Base-by-base conservation (phyloP, 108 stramenopile genomes). In the Nannochloropsis salina region DNA sequence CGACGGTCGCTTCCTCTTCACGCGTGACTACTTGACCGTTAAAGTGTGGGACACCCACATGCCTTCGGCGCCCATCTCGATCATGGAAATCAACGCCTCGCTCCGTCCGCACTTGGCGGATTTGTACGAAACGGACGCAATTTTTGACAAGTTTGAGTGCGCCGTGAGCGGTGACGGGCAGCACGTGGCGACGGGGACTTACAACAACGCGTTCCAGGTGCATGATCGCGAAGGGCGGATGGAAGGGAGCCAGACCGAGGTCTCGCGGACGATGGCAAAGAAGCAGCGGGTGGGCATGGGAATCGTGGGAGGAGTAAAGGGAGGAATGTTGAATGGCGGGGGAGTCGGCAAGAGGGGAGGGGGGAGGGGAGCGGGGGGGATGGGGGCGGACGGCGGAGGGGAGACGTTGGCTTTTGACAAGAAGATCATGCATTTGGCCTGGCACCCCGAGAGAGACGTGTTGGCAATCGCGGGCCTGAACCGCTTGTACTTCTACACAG, bases 61-160 rank as follows among this genome's bases (percentile, higher is more conserved):
- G 92, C 90, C 89, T 74, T 40, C 74, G 42, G 42, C 80, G 11
- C 93, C 93, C 9, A 90, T 94, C 43, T 83, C 84, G 15, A 85
- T 86, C n/a, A 89, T 93, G 12, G 82, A 61, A 18, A 85, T 94
- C 31, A 92, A 94, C 83, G 92, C 93, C 10, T 86, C 92, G 45
- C 88, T 94, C 51, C 86, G 90, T 40, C 88, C 9, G 44, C 81
- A 85, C 86, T 84, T 94, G 42, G 82, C 74, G 41, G 88, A 93
- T 42, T 86, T 94, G 12, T 94, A 93, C 90, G 93, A 93, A 79
- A 91, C 82, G 81, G 93, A 94, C 85, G 89, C 86, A 81, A 94
- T 94, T 80, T 94, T 94, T 74, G 93, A 94, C 92, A 94, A 94
- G 92, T 94, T 94, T 85, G 93, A 93, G 89, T 86, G 91, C 20